Conservation (phyloP, 2,329 filamentous ascomycete species). For the Coniella lustricola region DNA sequence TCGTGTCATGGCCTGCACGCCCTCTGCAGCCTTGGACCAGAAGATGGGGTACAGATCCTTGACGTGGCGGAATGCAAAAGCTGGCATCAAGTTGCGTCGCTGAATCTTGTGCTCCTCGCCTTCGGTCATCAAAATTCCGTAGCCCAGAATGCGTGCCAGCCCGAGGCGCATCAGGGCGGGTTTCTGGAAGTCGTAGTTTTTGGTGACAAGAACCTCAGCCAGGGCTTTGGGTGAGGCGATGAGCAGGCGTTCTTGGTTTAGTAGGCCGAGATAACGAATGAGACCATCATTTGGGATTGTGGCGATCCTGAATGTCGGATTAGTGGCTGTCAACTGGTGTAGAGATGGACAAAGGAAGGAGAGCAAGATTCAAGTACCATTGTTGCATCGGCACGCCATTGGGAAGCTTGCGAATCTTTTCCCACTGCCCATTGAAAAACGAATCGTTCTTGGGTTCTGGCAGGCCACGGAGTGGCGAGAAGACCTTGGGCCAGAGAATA, state of each 20-base stretch:
- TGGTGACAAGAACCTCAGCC: slow-evolving; percentile 62
- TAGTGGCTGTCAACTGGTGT: too few species aligned
- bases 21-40: slow-evolving; percentile 68
- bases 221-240: slow-evolving; percentile 56
- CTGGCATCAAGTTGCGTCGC: slow-evolving; percentile 71
- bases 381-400: slow-evolving; percentile 39
- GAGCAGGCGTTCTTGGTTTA: slow-evolving; percentile 58
- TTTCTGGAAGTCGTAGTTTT: slow-evolving; percentile 64
- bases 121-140: slow-evolving; percentile 72
- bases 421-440: slow-evolving; percentile 43
- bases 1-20: slow-evolving; percentile 54
- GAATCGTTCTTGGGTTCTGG: slow-evolving; percentile 37
- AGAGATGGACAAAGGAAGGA: background rate
- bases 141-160: slow-evolving; percentile 58
- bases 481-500: slow-evolving; percentile 41
- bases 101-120: slow-evolving; percentile 85
- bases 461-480: slow-evolving; percentile 43
- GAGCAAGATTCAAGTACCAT: slow-evolving; percentile 32
- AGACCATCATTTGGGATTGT: slow-evolving; percentile 60
- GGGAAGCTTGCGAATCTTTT: slow-evolving; percentile 30
- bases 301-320: slow-evolving; percentile 42
- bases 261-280: slow-evolving; percentile 56
- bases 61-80: slow-evolving; percentile 79
- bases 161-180: slow-evolving; percentile 45
- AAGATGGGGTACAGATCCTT: slow-evolving; percentile 81